Base-by-base conservation (phyloP, 2,329 filamentous ascomycete species). In the Xylariaceae sp. region DNA sequence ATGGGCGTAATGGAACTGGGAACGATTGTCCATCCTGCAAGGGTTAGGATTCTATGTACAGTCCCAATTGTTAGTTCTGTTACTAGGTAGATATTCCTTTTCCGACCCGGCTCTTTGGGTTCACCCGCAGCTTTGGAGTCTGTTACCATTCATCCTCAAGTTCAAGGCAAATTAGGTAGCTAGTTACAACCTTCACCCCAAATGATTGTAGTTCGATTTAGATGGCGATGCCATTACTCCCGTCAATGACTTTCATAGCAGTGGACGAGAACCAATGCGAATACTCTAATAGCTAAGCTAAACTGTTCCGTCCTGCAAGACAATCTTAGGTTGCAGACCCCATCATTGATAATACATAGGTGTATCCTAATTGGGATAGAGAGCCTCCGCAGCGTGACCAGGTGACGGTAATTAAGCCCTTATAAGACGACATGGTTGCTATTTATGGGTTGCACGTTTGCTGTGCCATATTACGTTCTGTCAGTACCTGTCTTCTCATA, bases 91-190 rank as follows among this genome's bases (percentile, higher is more conserved):
- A 6, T 16, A 39, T 31, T 45, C 16, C 44, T 37, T 41, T 26
- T 43, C 31, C 16, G 59, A 36, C 39, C 56, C 59, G 34, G 56
- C 45, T 39, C 44, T 44, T 56, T 48, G 59, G 56, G 45, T 61
- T 52, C 39, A 28, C 31, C 19, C 33, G 41, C 28, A 37, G 41
- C 33, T 26, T 31, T 37, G 28, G 26, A 21, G 19, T 44, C 37
- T 47, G 43, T 16, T 21, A 16, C 36, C 19, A 37, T 29, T 14
- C 23, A 26, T n/a, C n/a, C n/a, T n/a, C n/a, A n/a, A n/a, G n/a
- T n/a, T n/a, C n/a, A n/a, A n/a, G n/a, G 8, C 21, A n/a, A 23
- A 46, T 37, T 21, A 29, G 33, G 40, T 40, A 56, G 24, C 23
- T 17, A 41, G 29, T 9, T n/a, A 31, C 17, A 24, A 17, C 21